These are phyloP conservation scores for Hypoxylon sp. DNA, from an alignment of 2,329 filamentous ascomycete species.

Conservation along the genomic window DNA sequence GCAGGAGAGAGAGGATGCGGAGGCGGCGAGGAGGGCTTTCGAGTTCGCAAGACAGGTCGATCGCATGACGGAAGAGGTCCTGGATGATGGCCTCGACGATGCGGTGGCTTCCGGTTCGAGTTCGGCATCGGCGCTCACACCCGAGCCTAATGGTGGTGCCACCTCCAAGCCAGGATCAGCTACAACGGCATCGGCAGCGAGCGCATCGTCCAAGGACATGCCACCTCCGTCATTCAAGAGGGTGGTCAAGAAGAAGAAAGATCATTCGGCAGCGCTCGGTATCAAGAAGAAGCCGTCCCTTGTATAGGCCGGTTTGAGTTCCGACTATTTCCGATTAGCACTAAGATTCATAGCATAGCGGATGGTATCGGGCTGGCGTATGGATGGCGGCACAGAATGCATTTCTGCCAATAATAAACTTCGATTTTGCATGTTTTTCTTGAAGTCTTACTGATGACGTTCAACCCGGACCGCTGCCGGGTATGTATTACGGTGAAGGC, in stretches of 20 bases:
- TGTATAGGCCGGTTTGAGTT: constrained; percentile 58
- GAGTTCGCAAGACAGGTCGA: constrained; percentile 70
- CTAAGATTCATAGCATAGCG: constrained; percentile 29
- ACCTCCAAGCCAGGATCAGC: constrained; percentile 47
- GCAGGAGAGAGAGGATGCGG: constrained; percentile 85
- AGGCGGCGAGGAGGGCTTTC: constrained; percentile 85
- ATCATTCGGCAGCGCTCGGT: constrained; percentile 79
- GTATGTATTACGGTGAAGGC: constrained; percentile 6
- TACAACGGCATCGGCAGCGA: constrained; percentile 41
- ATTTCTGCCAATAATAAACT: constrained; percentile 1
- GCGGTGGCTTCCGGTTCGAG: constrained; percentile 31
- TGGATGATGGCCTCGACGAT: constrained; percentile 51
- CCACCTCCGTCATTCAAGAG: constrained; percentile 79
- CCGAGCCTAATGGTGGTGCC: constrained; percentile 52
- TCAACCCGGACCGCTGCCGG: neutral
- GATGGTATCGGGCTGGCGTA: constrained; percentile 23
- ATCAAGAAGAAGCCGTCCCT: constrained; percentile 86
- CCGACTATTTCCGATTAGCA: neutral
- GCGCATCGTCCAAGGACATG: constrained; percentile 54
- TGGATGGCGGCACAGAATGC: constrained; percentile 6
- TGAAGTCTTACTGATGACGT: constrained; percentile 10
- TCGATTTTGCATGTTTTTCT: neutral
- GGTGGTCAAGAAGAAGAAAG: constrained; percentile 88
- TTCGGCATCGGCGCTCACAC: constrained; percentile 28
- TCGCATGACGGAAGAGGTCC: constrained; percentile 65